These are phyloP conservation scores for Neonectria faginata DNA, from an alignment of 2,329 filamentous ascomycete genomes.

Conservation along the genomic window DNA sequence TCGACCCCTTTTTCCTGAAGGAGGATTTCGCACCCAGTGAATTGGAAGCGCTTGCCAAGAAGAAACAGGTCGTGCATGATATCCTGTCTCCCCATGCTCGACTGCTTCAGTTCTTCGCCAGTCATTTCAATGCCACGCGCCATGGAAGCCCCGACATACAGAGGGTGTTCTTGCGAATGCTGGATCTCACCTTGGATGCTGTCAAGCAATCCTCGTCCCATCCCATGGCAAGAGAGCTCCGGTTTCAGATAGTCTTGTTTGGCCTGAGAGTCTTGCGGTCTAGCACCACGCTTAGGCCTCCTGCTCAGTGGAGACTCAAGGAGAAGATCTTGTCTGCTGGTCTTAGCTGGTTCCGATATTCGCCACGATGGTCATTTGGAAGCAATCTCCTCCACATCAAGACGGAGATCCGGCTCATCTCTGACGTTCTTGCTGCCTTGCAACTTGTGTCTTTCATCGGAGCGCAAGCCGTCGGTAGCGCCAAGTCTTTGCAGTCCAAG, in stretches of 20 bases:
- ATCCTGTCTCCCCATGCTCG: constrained; percentile 87
- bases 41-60: constrained; percentile 76
- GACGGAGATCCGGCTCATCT: constrained; percentile 86
- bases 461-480: constrained; percentile 61
- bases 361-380: constrained; percentile 93
- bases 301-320: constrained; percentile 84
- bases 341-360: constrained; percentile 86
- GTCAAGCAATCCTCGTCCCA: constrained; percentile 79
- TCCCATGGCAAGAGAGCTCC: constrained; percentile 90
- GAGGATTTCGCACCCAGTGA: constrained; percentile 95
- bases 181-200: constrained; percentile 82
- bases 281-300: constrained; percentile 72
- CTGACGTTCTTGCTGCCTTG: constrained; percentile 77
- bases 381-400: constrained; percentile 94
- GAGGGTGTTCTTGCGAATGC: constrained; percentile 82
- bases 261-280: constrained; percentile 81
- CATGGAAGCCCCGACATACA: constrained; percentile 86
- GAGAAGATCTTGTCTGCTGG: constrained; percentile 89
- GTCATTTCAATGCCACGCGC: constrained; percentile 94
- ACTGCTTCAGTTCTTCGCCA: constrained; percentile 88
- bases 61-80: constrained; percentile 83
- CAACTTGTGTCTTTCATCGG: constrained; percentile 73
- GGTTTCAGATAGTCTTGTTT: constrained; percentile 88
- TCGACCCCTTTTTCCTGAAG: constrained; percentile 90
- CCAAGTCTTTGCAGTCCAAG: constrained; percentile 78